A percentile compares a stretch with the other conserved stretches of the same genome.
phyloP scores from a whole-genome alignment of 192 early-diverging fungal species.

The Backusella tuberculispora region DNA sequence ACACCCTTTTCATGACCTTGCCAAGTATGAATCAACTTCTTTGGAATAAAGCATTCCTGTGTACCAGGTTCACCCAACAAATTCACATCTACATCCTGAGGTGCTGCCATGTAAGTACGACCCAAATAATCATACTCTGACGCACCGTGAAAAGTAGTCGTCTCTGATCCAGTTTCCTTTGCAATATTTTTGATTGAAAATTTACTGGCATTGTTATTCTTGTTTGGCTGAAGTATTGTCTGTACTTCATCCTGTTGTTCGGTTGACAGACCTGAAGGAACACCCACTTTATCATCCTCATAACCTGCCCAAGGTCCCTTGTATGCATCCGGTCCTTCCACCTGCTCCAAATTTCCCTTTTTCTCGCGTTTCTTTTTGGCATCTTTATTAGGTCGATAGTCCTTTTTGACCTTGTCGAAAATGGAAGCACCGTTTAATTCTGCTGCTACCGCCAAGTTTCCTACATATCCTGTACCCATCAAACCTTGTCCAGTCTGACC shows the following conservation, averaged over 20 bases:
- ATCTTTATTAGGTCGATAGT: slow-evolving; percentile 40
- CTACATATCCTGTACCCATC: slow-evolving; percentile 64
- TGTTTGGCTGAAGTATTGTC: slow-evolving; percentile 36
- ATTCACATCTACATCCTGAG: slow-evolving; percentile 85
- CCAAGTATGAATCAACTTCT: slow-evolving; percentile 88
- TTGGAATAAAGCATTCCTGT: slow-evolving; percentile 87
- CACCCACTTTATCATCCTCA: slow-evolving; percentile 77
- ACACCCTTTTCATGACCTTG: slow-evolving; percentile 91
- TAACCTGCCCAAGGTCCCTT: slow-evolving; percentile 96
- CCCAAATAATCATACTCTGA: slow-evolving; percentile 90
- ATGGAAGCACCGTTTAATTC: slow-evolving; percentile 58
- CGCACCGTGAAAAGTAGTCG: slow-evolving; percentile 86
- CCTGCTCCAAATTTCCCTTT: slow-evolving; percentile 73
- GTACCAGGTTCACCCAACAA: slow-evolving; percentile 70
- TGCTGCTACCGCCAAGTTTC: slow-evolving; percentile 59
- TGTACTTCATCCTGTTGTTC: slow-evolving; percentile 49
- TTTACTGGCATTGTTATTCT: not conserved
- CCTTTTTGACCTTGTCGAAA: slow-evolving; percentile 48
- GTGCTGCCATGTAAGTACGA: slow-evolving; percentile 95
- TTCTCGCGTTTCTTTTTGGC: slow-evolving; percentile 69
- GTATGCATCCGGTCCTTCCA: slow-evolving; percentile 80
- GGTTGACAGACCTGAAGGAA: slow-evolving; percentile 55
- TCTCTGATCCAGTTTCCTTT: slow-evolving; percentile 66
- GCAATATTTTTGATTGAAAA: slow-evolving; percentile 31
- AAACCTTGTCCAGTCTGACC: slow-evolving; percentile 51